Percentiles rank a stretch among this genome's conserved stretches.
Conservation (phyloP, 225 moss, liverwort and hornwort genomes). For the Bryum argenteum region DNA sequence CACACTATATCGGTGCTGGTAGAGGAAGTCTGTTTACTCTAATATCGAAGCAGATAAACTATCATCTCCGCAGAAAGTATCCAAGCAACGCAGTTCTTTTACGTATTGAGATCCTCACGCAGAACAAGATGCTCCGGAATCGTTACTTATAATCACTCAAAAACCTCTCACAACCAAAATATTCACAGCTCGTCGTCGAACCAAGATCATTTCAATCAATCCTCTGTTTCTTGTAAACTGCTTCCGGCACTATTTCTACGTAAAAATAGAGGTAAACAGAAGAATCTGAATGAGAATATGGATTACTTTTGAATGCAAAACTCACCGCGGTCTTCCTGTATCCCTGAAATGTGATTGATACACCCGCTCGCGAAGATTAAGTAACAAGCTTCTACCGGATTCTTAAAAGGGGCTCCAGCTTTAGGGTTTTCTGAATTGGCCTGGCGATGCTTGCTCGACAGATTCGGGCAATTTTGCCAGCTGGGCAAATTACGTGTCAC, state of each 20-base stretch:
- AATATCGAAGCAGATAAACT: no score
- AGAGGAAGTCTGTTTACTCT: no score
- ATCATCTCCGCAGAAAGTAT: not conserved
- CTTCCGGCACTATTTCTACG: not conserved
- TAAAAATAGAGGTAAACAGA: not conserved
- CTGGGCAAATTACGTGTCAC: slow-evolving; percentile 17
- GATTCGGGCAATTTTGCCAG: not conserved
- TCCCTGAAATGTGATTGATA: not conserved
- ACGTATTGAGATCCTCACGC: not conserved
- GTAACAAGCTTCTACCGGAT: not conserved
- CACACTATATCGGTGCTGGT: no score
- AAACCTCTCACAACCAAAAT: not conserved
- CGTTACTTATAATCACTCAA: not conserved
- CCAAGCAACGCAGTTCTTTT: not conserved
- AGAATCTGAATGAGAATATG: not conserved
- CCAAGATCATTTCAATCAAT: not conserved
- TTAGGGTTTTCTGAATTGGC: slow-evolving; percentile 29
- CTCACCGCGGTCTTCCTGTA: slow-evolving; percentile 22
- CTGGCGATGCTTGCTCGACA: not conserved
- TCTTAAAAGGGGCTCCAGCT: not conserved
- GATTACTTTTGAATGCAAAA: not conserved
- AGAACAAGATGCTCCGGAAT: no score
- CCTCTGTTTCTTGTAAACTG: slow-evolving; percentile 8
- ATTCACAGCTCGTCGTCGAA: slow-evolving; percentile 1
- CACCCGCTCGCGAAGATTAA: not conserved